Base-by-base conservation (phyloP, 192 early-diverging fungal genomes). In the Jimgerdemannia lactiflua region DNA sequence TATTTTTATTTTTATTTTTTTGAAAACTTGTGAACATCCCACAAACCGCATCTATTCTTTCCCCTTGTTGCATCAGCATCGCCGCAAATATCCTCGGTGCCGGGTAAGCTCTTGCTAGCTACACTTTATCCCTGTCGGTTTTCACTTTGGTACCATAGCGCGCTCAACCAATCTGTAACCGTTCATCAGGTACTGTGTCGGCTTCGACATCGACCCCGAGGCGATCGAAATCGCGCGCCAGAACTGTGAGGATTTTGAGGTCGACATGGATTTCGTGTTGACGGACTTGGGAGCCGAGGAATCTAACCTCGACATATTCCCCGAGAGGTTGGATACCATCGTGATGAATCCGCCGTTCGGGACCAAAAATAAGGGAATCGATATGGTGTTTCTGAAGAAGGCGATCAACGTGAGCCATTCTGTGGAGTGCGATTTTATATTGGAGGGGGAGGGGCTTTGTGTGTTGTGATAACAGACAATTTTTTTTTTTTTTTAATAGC, bases 321-420 rank as follows among this genome's bases (percentile, higher is more conserved):
- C 76, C 39, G 78, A 76, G 4, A 82, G 81, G 74, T 84, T 93
- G 43, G 93, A 94, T 82, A 93, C 92, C n/a, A 90, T 93, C 64
- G 76, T 94, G 19, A 91, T 92, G 86, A 94, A 94, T 78, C 93
- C 93, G 78, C 93, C 93, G 0, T 94, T 94, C 80, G 93, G 93
- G 19, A 94, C 93, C 3, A 94, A 92, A 72, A 90, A 90, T 78
- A 91, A 91, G 71, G 93, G 93, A 18, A 89, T 93, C 19, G 93
- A 94, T 72, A 86, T 90, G 79, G 80, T 88, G 41, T 91, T 94
- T 71, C 79, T 94, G 59, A 90, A 92, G 76, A 89, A 89, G 14
- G 93, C 91, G 3, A 59, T 59, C 49, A 59, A 59, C 14, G 49
- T 59, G 49, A 59, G 49, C 6, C 29, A 29, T 29, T 29, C 29